Evolutionary conservation across 371 early-diverging fungal species (phyloP), one percentile per base, ranked within the genome.

Genomic region (Actinomucor elegans): DNA sequence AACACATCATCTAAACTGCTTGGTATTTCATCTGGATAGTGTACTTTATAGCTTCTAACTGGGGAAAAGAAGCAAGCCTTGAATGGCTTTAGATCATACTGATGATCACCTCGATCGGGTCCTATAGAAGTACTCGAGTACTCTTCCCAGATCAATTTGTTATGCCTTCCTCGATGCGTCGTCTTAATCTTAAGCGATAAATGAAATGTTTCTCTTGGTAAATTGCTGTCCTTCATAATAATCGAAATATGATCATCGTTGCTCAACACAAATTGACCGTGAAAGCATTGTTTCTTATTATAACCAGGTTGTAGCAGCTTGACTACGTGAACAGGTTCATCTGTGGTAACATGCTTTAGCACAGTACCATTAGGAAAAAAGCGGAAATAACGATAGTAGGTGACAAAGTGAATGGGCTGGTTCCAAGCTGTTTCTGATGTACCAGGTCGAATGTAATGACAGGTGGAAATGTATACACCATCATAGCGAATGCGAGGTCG

Each of bases 351-450:
- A 49, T 73, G 69, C 38, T 71, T 69, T 5, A 80, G 20, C 17
- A 80, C 63, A 1, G 66, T 64, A 14, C 84, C 81, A 55, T 85
- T 71, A 7, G 75, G 73, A 52, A 83, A 84, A 48, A 90, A 84
- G 0, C 89, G 77, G 12, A 90, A 35, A 56, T 86, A 88, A 12
- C 85, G 73, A 58, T 79, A 88, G 58, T 90, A 90, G 1, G 86
- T 85, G 9, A 91, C 84, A 27, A 87, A 42, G 56, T 88, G 85
- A 18, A 86, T 75, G 0, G 87, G 86, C 36, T 77, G 76, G 40
- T 84, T 74, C 73, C 73, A 82, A 2, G 67, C 40, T 17, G 72
- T 76, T 29, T 86, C 85, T 18, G 74, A 65, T 10, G 57, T 48
- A 26, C 84, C 79, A 33, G 68, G 63, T 58, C 83, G 66, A 18